phyloP scores from a whole-genome alignment of 176 grass and related monocot species.

The Aechmea fasciata region DNA sequence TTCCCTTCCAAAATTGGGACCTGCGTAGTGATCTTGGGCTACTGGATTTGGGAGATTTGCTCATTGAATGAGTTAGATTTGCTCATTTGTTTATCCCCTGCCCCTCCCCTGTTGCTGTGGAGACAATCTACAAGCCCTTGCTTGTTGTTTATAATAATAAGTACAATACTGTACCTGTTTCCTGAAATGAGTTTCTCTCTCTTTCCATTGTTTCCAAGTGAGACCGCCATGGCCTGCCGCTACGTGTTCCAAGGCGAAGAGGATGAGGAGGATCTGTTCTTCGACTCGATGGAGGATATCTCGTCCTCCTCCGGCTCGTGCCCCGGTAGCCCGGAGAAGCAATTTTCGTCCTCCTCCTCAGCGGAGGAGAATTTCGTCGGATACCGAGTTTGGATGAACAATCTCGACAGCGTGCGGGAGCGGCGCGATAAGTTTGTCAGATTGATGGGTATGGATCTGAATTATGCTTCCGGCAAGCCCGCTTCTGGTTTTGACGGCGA shows the following conservation, averaged over 20 bases:
- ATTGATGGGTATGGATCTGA: constrained; percentile 41
- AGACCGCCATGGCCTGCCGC: constrained; percentile 23
- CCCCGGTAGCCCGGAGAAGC: constrained; percentile 27
- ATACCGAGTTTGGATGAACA: constrained; percentile 50
- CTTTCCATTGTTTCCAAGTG: constrained; percentile 5
- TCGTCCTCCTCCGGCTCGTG: constrained; percentile 42
- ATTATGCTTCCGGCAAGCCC: neutral
- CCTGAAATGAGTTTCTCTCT: constrained; percentile 5
- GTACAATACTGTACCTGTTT: neutral
- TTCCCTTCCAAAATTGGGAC: neutral
- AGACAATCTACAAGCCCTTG: neutral
- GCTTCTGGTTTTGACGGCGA: neutral
- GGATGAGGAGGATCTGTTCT: constrained; percentile 53
- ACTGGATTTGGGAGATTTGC: constrained; percentile 1
- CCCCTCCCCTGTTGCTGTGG: neutral
- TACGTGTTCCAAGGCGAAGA: constrained; percentile 16
- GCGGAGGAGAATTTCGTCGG: constrained; percentile 10
- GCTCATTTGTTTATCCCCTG: neutral
- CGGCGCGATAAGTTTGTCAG: constrained; percentile 45
- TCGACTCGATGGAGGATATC: constrained; percentile 65
- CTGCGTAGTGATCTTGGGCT: neutral
- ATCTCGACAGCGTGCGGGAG: constrained; percentile 39
- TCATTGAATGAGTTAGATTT: constrained; percentile 1
- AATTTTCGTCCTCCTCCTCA: neutral
- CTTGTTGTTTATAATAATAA: constrained; percentile 1